phyloP scores from a whole-genome alignment of 805 yeast genomes.

The Scheffersomyces lignosus region DNA sequence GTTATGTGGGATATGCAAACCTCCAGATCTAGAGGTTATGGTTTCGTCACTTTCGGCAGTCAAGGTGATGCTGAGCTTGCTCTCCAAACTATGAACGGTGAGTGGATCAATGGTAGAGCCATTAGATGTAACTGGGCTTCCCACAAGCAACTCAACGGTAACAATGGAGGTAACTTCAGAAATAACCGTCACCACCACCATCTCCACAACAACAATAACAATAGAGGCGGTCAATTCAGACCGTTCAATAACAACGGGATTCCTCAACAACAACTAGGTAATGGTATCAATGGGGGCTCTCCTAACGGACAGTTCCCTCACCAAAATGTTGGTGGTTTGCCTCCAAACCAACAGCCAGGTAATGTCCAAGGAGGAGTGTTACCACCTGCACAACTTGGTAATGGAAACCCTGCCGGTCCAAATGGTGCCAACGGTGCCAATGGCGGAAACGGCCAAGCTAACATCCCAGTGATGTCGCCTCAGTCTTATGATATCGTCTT shows the following conservation, averaged over 20 bases:
- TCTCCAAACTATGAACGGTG: conserved; percentile 71
- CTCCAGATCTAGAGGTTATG: conserved; percentile 88
- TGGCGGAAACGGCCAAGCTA: conserved; percentile 4
- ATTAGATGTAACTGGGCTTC: conserved; percentile 89
- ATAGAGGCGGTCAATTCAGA: conserved; percentile 9
- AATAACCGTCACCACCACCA: conserved; percentile 6
- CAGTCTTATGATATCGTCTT: conserved; percentile 69
- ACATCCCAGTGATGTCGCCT: conserved; percentile 42
- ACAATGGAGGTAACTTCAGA: conserved; percentile 8
- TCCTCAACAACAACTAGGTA: conserved; percentile 8
- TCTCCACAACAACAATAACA: conserved; percentile 2
- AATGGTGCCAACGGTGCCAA: neutral
- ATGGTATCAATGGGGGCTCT: conserved; percentile 4
- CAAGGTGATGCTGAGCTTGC: conserved; percentile 74
- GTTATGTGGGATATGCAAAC: conserved; percentile 98
- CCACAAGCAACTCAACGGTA: conserved; percentile 48
- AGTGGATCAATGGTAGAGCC: conserved; percentile 67
- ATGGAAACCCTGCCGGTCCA: neutral
- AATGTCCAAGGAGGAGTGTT: neutral
- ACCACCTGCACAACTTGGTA: neutral
- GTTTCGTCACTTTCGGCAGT: conserved; percentile 75
- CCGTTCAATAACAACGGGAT: conserved; percentile 14
- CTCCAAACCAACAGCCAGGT: conserved; percentile 1
- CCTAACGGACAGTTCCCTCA: neutral
- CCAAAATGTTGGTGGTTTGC: neutral